Percentiles rank a stretch among this genome's conserved stretches.
Evolutionary conservation across 306 rosid genomes (phyloP).

Genomic region (Vicia villosa): DNA sequence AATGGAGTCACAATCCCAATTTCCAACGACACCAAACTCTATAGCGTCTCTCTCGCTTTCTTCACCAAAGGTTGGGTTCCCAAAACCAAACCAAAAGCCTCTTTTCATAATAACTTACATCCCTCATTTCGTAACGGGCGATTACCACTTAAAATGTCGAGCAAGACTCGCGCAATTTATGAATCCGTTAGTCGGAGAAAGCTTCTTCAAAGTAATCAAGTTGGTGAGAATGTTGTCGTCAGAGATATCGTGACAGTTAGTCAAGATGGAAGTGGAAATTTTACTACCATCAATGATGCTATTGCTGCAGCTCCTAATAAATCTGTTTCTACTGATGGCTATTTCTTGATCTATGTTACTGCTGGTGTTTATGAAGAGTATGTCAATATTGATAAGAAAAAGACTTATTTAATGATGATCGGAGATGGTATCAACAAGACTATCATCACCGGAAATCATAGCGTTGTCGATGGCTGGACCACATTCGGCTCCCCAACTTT

Average conservation of each 20-base stretch:
- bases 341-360: conserved; percentile 76
- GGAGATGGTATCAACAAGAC: conserved; percentile 91
- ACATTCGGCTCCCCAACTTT: conserved; percentile 90
- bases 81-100: conserved; percentile 6
- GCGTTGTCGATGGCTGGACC: conserved; percentile 83
- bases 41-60: conserved; percentile 73
- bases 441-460: conserved; percentile 72
- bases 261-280: conserved; percentile 76
- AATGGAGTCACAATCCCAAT: conserved; percentile 68
- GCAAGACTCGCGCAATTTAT: conserved; percentile 50
- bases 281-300: conserved; percentile 77
- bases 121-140: conserved; percentile 56
- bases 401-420: conserved; percentile 69
- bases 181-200: conserved; percentile 70
- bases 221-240: conserved; percentile 46
- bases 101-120: not conserved
- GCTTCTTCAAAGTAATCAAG: conserved; percentile 37
- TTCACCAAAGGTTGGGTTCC: conserved; percentile 83
- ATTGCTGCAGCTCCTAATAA: conserved; percentile 80
- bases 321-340: conserved; percentile 50
- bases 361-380: conserved; percentile 84
- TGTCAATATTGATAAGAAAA: conserved; percentile 66
- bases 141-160: conserved; percentile 74
- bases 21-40: conserved; percentile 75
- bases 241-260: conserved; percentile 70